Evolutionary conservation across 371 early-diverging fungal species (phyloP), one percentile per base, ranked within the genome.

Genomic region (Mycotypha africana): DNA sequence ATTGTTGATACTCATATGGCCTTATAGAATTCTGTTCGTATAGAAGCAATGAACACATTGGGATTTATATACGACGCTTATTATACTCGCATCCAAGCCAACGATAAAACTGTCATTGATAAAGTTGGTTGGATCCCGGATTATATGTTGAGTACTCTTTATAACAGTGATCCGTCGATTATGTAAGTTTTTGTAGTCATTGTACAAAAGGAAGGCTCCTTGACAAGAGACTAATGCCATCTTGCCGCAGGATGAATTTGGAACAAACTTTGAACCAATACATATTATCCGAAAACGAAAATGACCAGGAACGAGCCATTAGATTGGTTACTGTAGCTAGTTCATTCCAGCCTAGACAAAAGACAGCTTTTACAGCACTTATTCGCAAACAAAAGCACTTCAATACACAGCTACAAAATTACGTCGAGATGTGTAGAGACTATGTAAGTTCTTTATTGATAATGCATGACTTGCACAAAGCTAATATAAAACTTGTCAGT

Each of bases 51-150:
- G 56, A 56, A 74, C 0, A 64, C 91, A 0, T 63, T 93, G 9
- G 82, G 89, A 2, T 52, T 67, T 11, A 62, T 92, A 2, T 93
- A 85, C 55, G 76, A 85, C 34, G 60, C 82, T 30, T 81, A 80
- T 16, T 91, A 80, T 47, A 60, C 62, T 2, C 81, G 81, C 49
- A 81, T 88, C 75, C 84, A 77, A 56, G 70, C 36, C 0, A 37
- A 53, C n/a, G 56, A 65, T 15, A 55, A 52, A 21, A 41, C 34
- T 3, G 55, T 58, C 1, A 51, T 59, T 32, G 55, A 52, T 3
- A 74, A 88, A 43, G 79, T 91, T 65, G 80, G 78, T 7, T 88
- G 92, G 88, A 92, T 95, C 48, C 93, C 95, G 2, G 76, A 82
- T 10, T 69, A 62, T 23, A 46, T 97, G 9, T 52, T 95, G 19